These are phyloP conservation scores for Albugo candida DNA, from an alignment of 352 stramenopile species.

Conservation along the genomic window DNA sequence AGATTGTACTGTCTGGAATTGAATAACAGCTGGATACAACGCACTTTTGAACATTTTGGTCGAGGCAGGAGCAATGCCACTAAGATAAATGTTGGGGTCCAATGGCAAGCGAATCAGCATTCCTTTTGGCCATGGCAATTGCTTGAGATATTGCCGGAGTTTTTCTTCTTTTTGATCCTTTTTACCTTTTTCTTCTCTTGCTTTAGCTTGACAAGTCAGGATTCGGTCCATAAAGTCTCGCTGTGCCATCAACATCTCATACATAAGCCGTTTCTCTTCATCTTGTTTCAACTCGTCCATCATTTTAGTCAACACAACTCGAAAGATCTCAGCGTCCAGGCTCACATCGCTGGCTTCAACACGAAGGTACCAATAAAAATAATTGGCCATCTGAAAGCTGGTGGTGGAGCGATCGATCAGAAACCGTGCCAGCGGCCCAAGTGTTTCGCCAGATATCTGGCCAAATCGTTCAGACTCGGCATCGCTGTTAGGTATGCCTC, in stretches of 20 bases:
- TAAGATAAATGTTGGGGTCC: slow-evolving; percentile 66
- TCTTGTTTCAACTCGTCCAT: slow-evolving; percentile 86
- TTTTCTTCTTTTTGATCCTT: slow-evolving; percentile 94
- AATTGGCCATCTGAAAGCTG: slow-evolving; percentile 94
- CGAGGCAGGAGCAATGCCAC: slow-evolving; percentile 78
- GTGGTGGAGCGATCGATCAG: slow-evolving; percentile 85
- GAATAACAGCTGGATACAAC: slow-evolving; percentile 93
- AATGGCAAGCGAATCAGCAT: slow-evolving; percentile 72
- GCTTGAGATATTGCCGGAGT: slow-evolving; percentile 76
- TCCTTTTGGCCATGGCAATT: slow-evolving; percentile 59
- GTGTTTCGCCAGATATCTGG: slow-evolving; percentile 20
- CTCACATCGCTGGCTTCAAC: slow-evolving; percentile 55
- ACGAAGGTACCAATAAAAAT: slow-evolving; percentile 92
- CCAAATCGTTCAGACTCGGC: slow-evolving; percentile 2
- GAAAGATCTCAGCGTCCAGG: slow-evolving; percentile 61
- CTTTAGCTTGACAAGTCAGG: slow-evolving; percentile 82
- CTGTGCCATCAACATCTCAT: slow-evolving; percentile 81
- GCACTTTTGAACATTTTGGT: slow-evolving; percentile 97
- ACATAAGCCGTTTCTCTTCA: slow-evolving; percentile 78
- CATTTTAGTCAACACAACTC: slow-evolving; percentile 76
- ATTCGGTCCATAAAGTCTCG: slow-evolving; percentile 90
- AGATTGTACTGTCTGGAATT: slow-evolving; percentile 81
- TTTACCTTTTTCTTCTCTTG: slow-evolving; percentile 83
- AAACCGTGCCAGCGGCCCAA: slow-evolving; percentile 81
- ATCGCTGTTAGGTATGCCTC: background rate